Evolutionary conservation across 2,329 filamentous ascomycete species (phyloP).

Genomic region (Ilyonectria robusta): DNA sequence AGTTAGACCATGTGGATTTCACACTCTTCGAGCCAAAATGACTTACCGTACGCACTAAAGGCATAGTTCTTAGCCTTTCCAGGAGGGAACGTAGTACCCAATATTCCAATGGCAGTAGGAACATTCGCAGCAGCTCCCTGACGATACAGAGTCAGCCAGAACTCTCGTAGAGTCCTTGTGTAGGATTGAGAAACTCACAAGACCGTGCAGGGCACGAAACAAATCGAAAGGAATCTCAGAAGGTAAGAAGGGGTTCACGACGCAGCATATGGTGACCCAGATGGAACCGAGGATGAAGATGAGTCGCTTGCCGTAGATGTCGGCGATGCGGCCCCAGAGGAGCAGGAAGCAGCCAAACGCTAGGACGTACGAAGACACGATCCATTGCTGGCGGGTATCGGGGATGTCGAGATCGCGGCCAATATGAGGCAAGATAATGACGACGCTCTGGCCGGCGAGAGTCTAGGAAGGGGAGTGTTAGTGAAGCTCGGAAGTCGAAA

Average conservation of each 20-base stretch:
- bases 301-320: conserved; percentile 75
- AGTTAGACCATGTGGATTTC: background rate
- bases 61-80: conserved; percentile 80
- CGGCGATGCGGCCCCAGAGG: conserved; percentile 77
- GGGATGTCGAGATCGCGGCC: conserved; percentile 70
- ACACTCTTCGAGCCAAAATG: background rate
- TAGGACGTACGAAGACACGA: conserved; percentile 76
- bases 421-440: conserved; percentile 68
- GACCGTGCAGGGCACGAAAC: conserved; percentile 75
- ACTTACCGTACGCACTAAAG: conserved; percentile 72
- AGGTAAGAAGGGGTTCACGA: conserved; percentile 74
- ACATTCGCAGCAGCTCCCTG: conserved; percentile 78
- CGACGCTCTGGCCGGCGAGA: conserved; percentile 47
- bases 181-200: conserved; percentile 53
- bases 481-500: background rate
- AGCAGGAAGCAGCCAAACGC: conserved; percentile 78
- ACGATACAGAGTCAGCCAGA: background rate
- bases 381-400: conserved; percentile 73
- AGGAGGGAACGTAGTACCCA: conserved; percentile 77
- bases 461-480: conserved; percentile 37
- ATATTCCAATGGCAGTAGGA: conserved; percentile 78
- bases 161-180: too few relatives aligned
- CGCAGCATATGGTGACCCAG: conserved; percentile 72
- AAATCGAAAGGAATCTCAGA: conserved; percentile 79
- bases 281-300: conserved; percentile 76